Evolutionary conservation across 139 green algal genomes (phyloP), one percentile per base, ranked within the genome.

Genomic region (Volvox reticuliferus): DNA sequence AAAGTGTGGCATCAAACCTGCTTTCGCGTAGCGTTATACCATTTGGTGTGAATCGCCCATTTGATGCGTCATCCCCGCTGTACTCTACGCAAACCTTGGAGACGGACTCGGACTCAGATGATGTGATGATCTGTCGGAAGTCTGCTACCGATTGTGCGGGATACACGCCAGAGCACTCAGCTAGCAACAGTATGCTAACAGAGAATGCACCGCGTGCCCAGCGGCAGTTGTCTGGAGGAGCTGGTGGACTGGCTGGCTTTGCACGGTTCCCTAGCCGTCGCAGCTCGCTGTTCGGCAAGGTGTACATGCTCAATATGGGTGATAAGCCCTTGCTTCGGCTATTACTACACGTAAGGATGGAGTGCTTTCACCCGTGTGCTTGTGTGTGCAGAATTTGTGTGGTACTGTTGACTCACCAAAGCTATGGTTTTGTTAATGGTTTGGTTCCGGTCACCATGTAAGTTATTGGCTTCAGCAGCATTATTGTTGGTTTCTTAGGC

Each of bases 291-390:
- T 92, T 92, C 30, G 88, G 88, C 63, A 85, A 88, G 28, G 68
- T 85, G 28, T 92, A 88, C 44, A 73, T 69, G n/a, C 88, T 92
- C 37, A 88, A 92, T 26, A 65, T 92, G 37, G 87, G 92, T 5
- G 92, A 94, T 12, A 69, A 85, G 36, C 90, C 93, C 33, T 79
- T 95, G 76, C 68, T 92, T 63, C 68, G 93, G 26, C 28, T 95
- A 26, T 69, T 89, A 63, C 63, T 95, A 79, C 93, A 92, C 78
- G 88, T 92, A 81, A 79, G 71, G 3, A 26, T 26, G 9, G 6
- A 28, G 6, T 75, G 24, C 67, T 55, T 5, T 55, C 44, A 55
- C 44, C 5, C 44, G 9, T 55, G 67, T 28, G 24, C n/a, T n/a
- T 75, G 67, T 28, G 67, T 26, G 67, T 75, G 9, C 67, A 32